Evolutionary conservation across 139 green algal genomes (phyloP).

Genomic region (Chlorella vulgaris): DNA sequence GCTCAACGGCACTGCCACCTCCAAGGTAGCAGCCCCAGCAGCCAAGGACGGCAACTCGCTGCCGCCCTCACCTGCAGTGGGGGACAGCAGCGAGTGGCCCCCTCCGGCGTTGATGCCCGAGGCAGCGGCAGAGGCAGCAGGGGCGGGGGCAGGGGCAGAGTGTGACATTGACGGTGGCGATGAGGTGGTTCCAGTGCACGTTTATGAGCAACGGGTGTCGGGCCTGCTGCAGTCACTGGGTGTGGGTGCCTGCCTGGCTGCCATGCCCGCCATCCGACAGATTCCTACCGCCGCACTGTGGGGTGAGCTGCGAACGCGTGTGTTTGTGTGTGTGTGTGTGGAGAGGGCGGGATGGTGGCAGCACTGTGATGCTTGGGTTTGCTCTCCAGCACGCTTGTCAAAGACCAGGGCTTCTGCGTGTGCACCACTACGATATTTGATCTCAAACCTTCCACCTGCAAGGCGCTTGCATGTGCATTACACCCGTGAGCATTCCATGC

Average conservation of each 20-base stretch:
- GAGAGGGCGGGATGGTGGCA: too few species aligned
- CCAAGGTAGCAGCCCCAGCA: not conserved
- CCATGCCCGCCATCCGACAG: conserved; percentile 65
- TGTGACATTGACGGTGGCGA: not conserved
- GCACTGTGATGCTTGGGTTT: too few species aligned
- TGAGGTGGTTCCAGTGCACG: conserved; percentile 47
- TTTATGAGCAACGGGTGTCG: conserved; percentile 81
- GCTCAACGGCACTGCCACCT: not conserved
- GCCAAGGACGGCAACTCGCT: not conserved
- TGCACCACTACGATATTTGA: not conserved
- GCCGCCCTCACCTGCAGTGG: not conserved
- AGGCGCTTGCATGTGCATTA: not conserved
- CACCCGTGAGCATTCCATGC: too few species aligned
- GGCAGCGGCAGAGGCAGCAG: not conserved
- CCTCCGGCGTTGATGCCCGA: not conserved
- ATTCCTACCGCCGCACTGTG: conserved; percentile 77
- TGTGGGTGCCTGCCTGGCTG: conserved; percentile 69
- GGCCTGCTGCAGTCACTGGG: conserved; percentile 78
- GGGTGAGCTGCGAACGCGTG: conserved; percentile 42
- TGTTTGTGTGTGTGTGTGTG: too few species aligned
- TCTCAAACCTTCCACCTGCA: not conserved
- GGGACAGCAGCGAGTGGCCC: not conserved
- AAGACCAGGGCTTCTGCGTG: too few species aligned
- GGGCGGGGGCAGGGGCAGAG: not conserved
- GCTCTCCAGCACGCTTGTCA: too few species aligned